Conservation (phyloP, 495 filamentous ascomycete species). For the Usnea hakonensis region DNA sequence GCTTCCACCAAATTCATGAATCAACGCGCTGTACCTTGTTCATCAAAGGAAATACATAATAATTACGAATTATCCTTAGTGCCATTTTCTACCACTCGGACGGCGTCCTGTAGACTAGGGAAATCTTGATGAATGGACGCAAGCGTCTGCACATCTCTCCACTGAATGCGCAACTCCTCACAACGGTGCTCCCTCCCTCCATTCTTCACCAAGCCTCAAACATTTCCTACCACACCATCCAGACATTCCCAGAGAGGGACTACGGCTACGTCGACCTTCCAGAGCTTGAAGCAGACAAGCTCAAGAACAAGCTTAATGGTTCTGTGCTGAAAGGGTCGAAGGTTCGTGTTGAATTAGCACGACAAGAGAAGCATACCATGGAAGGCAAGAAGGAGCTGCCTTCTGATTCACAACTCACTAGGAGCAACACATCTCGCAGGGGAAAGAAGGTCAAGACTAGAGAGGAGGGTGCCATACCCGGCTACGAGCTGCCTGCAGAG, state of each 20-base stretch:
- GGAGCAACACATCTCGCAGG: constrained; percentile 28
- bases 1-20: not conserved
- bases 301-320: constrained; percentile 90
- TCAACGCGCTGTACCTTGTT: too few relatives aligned
- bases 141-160: constrained; percentile 82
- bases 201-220: constrained; percentile 46
- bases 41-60: not conserved
- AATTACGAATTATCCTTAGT: not conserved
- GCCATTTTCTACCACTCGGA: not conserved
- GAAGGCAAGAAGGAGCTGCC: constrained; percentile 9
- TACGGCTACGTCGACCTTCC: constrained; percentile 89
- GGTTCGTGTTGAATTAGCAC: constrained; percentile 72
- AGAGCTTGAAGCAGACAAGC: constrained; percentile 68
- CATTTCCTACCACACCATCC: constrained; percentile 73
- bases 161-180: constrained; percentile 61
- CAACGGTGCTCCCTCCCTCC: constrained; percentile 50
- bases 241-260: constrained; percentile 79
- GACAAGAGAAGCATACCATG: constrained; percentile 42
- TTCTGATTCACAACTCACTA: not conserved
- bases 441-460: constrained; percentile 49
- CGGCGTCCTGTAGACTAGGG: not conserved
- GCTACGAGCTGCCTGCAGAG: constrained; percentile 56
- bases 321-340: constrained; percentile 77
- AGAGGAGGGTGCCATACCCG: constrained; percentile 56
- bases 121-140: constrained; percentile 12